Evolutionary conservation across 495 filamentous ascomycete genomes (phyloP).

Genomic region (Bryoglossum gracile): DNA sequence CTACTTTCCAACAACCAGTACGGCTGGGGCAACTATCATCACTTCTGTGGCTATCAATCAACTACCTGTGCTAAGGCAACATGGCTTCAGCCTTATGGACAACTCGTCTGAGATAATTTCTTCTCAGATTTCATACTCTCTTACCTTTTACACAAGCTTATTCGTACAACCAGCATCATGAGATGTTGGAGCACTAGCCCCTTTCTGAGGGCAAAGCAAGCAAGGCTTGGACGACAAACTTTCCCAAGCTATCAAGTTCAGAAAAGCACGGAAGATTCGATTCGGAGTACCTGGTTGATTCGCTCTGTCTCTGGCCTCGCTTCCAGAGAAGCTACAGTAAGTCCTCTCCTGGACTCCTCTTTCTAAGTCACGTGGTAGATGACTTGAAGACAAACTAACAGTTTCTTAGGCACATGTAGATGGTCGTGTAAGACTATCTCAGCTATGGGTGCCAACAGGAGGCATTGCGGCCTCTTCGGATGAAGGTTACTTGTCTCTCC

Average conservation of each 20-base stretch:
- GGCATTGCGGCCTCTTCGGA: constrained; percentile 53
- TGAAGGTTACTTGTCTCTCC: constrained; percentile 34
- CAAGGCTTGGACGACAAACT: background rate
- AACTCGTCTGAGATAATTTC: too few relatives aligned
- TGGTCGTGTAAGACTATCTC: constrained; percentile 56
- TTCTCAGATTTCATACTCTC: too few relatives aligned
- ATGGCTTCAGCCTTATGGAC: too few relatives aligned
- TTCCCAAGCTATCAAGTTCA: background rate
- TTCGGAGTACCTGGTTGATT: background rate
- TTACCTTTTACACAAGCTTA: too few relatives aligned
- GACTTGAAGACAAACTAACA: background rate
- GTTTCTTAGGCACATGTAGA: constrained; percentile 33
- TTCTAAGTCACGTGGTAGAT: constrained; percentile 3
- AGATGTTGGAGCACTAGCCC: background rate
- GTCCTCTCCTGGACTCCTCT: too few relatives aligned
- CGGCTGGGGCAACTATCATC: too few relatives aligned
- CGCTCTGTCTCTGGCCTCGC: background rate
- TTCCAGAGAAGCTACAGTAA: background rate
- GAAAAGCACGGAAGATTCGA: background rate
- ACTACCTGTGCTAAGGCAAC: too few relatives aligned
- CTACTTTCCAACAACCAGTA: too few relatives aligned
- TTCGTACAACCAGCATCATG: too few relatives aligned
- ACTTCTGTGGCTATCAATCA: too few relatives aligned
- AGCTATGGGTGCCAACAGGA: constrained; percentile 70
- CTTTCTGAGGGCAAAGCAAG: background rate